Base-by-base conservation (phyloP, 345 rosid genomes). In the Firmiana major region DNA sequence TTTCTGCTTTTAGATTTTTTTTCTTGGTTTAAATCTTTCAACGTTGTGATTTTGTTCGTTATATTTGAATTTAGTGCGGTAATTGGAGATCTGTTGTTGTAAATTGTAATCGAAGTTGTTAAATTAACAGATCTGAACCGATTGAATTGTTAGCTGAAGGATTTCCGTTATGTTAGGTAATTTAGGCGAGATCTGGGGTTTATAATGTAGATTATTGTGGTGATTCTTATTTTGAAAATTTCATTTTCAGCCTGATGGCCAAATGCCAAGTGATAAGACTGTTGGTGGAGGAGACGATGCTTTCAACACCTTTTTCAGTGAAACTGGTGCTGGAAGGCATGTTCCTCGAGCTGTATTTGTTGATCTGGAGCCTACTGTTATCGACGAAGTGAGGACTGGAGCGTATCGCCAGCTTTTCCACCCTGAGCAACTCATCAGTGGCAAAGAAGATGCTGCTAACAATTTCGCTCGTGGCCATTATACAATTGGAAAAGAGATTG, bases 381-480 rank as follows among this genome's bases (percentile, higher is more conserved):
- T 88, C 21, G 90, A 88, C 74, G 90, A 88, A 78, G 91, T 88
- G 42, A 86, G 89, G 81, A 82, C 85, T 4, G 88, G 89, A 2
- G 74, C 84, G 2, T 88, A 86, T 28, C 89, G 90, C 38, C 90
- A 86, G 72, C 87, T 88, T 17, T 88, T 86, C 86, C 88, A 87
- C 76, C 90, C 90, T 2, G 88, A 87, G 42, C 89, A 86, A 65
- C 84, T 86, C 77, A 87, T 85, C 70, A 87, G 89, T 40, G 90
- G 90, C 66, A 88, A 88, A 70, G 90, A 88, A 79, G 90, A 88
- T 68, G 89, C 89, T 43, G 90, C 90, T 75, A 88, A 86, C 80
- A 88, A 88, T 80, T 88, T 88, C 16, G 90, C 90, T 10, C 87
- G 90, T 13, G 90, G 90, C 22, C 90, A 88, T 77, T 88, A 86